A percentile compares a stretch with the other conserved stretches of the same genome.
phyloP scores from a whole-genome alignment of 169 alveolate species.

The Ichthyophthirius multifiliis region DNA sequence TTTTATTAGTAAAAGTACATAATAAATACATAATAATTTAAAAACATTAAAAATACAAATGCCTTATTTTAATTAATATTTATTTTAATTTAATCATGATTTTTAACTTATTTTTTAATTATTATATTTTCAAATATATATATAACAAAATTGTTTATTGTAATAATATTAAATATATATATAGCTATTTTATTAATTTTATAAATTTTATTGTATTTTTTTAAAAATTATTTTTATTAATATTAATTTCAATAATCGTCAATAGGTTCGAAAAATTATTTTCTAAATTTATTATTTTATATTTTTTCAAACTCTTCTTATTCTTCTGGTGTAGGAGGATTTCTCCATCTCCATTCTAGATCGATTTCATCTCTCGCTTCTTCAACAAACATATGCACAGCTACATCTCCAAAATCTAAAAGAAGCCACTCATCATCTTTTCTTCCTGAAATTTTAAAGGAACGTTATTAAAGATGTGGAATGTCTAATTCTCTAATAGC shows the following conservation, averaged over 20 bases:
- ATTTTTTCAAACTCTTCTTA: constrained; percentile 28
- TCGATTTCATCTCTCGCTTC: constrained; percentile 39
- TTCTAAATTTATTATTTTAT: neutral
- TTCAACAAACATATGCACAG: constrained; percentile 30
- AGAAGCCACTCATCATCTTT: constrained; percentile 43
- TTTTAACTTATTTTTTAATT: no score
- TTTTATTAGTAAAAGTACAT: no score
- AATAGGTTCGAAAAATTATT: neutral
- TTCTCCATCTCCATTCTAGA: constrained; percentile 25
- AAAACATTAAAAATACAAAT: no score
- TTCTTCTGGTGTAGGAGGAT: constrained; percentile 21
- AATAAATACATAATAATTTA: no score
- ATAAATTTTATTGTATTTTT: no score
- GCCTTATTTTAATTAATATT: no score
- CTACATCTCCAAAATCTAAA: constrained; percentile 16
- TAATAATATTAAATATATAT: no score
- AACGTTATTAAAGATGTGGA: neutral
- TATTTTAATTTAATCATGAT: no score
- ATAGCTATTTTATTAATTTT: no score
- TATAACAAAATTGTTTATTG: no score
- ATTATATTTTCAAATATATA: no score
- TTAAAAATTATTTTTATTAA: no score
- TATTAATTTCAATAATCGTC: constrained; percentile 5
- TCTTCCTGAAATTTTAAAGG: constrained; percentile 17
- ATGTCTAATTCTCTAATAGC: constrained; percentile 7